Base-by-base conservation (phyloP, 495 filamentous ascomycete species). In the Penicillium turbatum region DNA sequence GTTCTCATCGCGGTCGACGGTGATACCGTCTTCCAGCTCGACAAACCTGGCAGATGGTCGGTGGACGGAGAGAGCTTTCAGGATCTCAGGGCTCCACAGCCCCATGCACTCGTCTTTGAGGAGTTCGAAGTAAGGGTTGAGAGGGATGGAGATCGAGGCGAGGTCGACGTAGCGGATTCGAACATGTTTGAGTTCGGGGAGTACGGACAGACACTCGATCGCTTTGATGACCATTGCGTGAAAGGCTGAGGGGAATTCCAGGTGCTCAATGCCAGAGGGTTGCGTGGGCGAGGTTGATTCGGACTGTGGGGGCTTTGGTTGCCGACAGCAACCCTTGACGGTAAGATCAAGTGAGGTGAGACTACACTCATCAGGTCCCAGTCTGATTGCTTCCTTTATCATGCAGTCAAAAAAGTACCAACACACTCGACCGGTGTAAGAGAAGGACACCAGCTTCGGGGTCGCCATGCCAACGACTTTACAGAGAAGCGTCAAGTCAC, bases 81-180 rank as follows among this genome's bases (percentile, higher is more conserved):
- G 65, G 50, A 88, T 88, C 7, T 75, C 67, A 6, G 82, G 79
- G 64, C 81, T 87, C 85, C 85, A 89, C 2, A 89, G 75, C 10
- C 86, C 86, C 1, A 79, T 81, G 55, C 80, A 83, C 61, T 77
- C 64, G 15, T 79, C 75, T 54, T 81, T 68, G 12, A 72, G 65
- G 12, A 88, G 69, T 54, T 83, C 70, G 60, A 88, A 89, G 57
- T 83, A 81, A 0, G 86, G 86, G 56, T 88, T 88, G 2, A 88
- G 68, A 4, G 78, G 78, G 0, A 62, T 70, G 41, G 63, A 62
- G 11, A 63, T 73, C 63, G 70, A 75, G 79, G 85, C 85, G 2
- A 88, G 76, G 62, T 89, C 86, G 21, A 89, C 81, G 61, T 85
- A 88, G 46, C 85, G 83, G 57, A 89, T 86, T 49, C 84, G 73